Conservation (phyloP, 768 basidiomycete species). For the Leccinum truebloodii region DNA sequence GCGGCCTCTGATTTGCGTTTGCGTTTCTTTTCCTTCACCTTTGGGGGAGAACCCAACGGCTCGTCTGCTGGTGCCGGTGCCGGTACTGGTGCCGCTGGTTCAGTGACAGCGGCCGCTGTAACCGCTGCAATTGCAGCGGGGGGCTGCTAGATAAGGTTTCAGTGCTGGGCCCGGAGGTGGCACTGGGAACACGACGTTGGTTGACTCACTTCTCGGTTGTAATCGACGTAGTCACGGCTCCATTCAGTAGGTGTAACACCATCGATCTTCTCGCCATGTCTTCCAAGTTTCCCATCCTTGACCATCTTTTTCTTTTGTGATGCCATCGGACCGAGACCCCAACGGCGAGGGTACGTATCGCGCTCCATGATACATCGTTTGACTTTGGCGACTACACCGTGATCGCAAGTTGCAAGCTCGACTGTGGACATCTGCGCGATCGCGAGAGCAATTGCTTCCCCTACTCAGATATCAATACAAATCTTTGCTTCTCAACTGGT, state of each 20-base stretch:
- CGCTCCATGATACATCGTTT: slow-evolving; percentile 99
- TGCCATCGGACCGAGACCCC: slow-evolving; percentile 98
- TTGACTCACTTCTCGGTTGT: slow-evolving; percentile 63
- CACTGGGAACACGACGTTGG: neutral
- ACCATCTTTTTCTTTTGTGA: slow-evolving; percentile 98
- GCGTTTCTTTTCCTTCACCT: slow-evolving; percentile 80
- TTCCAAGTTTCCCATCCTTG: slow-evolving; percentile 96
- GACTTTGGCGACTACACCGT: slow-evolving; percentile 98
- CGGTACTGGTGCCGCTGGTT: slow-evolving; percentile 29
- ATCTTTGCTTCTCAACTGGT: neutral
- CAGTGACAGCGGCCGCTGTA: slow-evolving; percentile 21
- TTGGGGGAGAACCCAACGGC: slow-evolving; percentile 37
- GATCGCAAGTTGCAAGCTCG: slow-evolving; percentile 96
- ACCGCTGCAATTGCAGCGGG: slow-evolving; percentile 36
- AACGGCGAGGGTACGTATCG: slow-evolving; percentile 95
- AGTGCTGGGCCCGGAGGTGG: neutral
- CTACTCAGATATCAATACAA: slow-evolving; percentile 36
- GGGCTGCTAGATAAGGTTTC: slow-evolving; percentile 35
- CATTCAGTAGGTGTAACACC: slow-evolving; percentile 89
- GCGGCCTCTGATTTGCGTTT: slow-evolving; percentile 72
- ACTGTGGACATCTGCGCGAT: slow-evolving; percentile 99
- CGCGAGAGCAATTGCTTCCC: slow-evolving; percentile 92
- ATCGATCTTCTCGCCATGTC: slow-evolving; percentile 87
- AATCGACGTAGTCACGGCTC: slow-evolving; percentile 94
- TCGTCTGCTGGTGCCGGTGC: slow-evolving; percentile 35